Conservation (phyloP, 2,329 filamentous ascomycete species). For the Aspergillus niger region DNA sequence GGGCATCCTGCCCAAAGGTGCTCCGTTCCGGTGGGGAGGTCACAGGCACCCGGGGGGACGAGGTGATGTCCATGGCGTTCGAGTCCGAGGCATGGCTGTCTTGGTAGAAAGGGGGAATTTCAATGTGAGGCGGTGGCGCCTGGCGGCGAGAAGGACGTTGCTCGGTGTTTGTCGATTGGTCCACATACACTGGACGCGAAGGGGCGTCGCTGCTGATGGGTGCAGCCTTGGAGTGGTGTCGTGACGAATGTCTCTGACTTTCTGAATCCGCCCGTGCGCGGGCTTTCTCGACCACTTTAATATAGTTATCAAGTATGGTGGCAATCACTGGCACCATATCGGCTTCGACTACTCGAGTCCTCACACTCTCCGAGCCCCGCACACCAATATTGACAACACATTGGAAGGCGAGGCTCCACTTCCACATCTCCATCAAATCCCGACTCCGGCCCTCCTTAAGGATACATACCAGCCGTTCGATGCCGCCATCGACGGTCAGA, state of each 20-base stretch:
- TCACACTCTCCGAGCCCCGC: slow-evolving; percentile 87
- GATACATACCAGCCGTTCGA: slow-evolving; percentile 94
- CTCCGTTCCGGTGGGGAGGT: slow-evolving; percentile 72
- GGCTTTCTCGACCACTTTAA: slow-evolving; percentile 91
- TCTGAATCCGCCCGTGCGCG: slow-evolving; percentile 83
- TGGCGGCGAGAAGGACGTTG: slow-evolving; percentile 71
- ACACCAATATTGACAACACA: slow-evolving; percentile 99
- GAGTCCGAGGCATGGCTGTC: slow-evolving; percentile 52
- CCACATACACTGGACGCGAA: slow-evolving; percentile 39
- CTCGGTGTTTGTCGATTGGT: slow-evolving; percentile 56
- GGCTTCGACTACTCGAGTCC: slow-evolving; percentile 93
- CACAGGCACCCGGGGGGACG: slow-evolving; percentile 64
- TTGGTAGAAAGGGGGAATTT: slow-evolving; percentile 65
- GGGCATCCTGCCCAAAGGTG: slow-evolving; percentile 60
- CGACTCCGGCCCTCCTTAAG: slow-evolving; percentile 95
- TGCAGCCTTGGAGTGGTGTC: slow-evolving; percentile 32
- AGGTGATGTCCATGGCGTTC: slow-evolving; percentile 61
- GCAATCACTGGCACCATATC: slow-evolving; percentile 99
- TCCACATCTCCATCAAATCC: slow-evolving; percentile 99
- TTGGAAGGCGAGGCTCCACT: slow-evolving; percentile 98
- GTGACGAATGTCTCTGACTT: slow-evolving; percentile 55
- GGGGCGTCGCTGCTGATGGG: slow-evolving; percentile 32
- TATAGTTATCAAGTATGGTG: slow-evolving; percentile 97
- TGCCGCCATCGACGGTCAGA: slow-evolving; percentile 95
- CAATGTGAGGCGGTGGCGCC: slow-evolving; percentile 79